Evolutionary conservation across 2,329 filamentous ascomycete genomes (phyloP), one percentile per base, ranked within the genome.

Genomic region (Leptographium galeiforme): DNA sequence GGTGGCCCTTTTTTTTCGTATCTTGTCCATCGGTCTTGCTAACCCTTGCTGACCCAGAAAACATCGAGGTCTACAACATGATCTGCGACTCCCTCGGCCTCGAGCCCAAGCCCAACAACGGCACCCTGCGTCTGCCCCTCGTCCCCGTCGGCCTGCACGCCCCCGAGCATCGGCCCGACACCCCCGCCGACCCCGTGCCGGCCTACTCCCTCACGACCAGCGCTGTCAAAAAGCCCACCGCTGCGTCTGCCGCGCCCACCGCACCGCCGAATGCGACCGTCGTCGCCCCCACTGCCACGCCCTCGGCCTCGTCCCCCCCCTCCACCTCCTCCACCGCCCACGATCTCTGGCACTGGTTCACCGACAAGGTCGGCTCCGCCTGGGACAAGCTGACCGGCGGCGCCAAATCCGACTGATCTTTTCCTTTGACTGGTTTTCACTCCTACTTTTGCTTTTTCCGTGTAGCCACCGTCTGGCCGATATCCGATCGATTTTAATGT

Each of bases 61-160:
- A 97, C 59, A 90, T 81, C 55, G 87, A 96, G 62, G 86, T 97
- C 10, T 97, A 97, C 70, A 95, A 95, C 63, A 87, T 97, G 57
- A 69, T 97, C 46, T 96, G 91, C 65, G 90, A 96, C 68, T 90
- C 87, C 0, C 69, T 97, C 32, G 83, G 84, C 13, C 71, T 97
- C 54, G 66, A 64, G 4, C 87, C 89, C 0, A 75, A 76, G 52
- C 79, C 87, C 1, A 96, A 95, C 65, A 97, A 97, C 63, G 91
- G 91, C 50, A 95, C 89, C 0, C 70, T 96, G 7, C 76, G 83
- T 12, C 74, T 91, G 13, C 87, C 87, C 0, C 69, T 91, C 30
- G 75, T 74, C 55, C 73, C 82, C 0, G 63, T 80, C 13, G 85
- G 84, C 6, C 63, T 79, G 2, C 86, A 90, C 38, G 14, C 19